A percentile compares a stretch with the other conserved stretches of the same genome.
Evolutionary conservation across 1,139 yeast species (phyloP).

Genomic region (Ogataea hybrid): DNA sequence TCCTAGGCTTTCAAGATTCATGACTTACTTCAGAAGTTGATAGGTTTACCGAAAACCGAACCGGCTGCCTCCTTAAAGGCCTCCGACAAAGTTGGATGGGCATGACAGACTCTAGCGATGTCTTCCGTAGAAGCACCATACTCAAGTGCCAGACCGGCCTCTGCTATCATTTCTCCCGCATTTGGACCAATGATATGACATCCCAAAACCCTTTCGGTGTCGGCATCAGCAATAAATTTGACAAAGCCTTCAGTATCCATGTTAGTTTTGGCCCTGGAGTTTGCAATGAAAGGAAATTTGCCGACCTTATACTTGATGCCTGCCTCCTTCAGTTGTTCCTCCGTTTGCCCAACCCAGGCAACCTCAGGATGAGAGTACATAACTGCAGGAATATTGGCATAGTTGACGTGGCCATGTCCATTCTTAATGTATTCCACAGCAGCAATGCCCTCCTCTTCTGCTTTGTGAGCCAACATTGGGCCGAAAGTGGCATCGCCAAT

Average conservation of each 20-base stretch:
- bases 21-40: slow-evolving; percentile 26
- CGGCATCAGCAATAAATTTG: slow-evolving; percentile 93
- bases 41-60: slow-evolving; percentile 75
- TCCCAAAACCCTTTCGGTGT: slow-evolving; percentile 95
- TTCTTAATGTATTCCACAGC: slow-evolving; percentile 92
- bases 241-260: slow-evolving; percentile 96
- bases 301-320: slow-evolving; percentile 93
- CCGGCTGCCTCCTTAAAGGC: slow-evolving; percentile 98
- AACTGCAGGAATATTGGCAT: slow-evolving; percentile 95
- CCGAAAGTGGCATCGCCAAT: slow-evolving; percentile 99
- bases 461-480: slow-evolving; percentile 99
- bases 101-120: slow-evolving; percentile 95
- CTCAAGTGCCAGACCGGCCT: slow-evolving; percentile 95
- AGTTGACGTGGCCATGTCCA: slow-evolving; percentile 98
- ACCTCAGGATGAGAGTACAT: slow-evolving; percentile 99
- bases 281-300: slow-evolving; percentile 97
- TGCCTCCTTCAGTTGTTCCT: slow-evolving; percentile 91
- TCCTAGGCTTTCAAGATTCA: not conserved
- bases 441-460: slow-evolving; percentile 99
- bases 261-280: slow-evolving; percentile 99
- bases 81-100: slow-evolving; percentile 97
- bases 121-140: slow-evolving; percentile 99
- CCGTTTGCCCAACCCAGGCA: slow-evolving; percentile 98
- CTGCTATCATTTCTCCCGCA: slow-evolving; percentile 99
- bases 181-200: slow-evolving; percentile 97